Evolutionary conservation across 2,329 filamentous ascomycete species (phyloP), one percentile per base, ranked within the genome.

Genomic region (Aspergillus uvarum): DNA sequence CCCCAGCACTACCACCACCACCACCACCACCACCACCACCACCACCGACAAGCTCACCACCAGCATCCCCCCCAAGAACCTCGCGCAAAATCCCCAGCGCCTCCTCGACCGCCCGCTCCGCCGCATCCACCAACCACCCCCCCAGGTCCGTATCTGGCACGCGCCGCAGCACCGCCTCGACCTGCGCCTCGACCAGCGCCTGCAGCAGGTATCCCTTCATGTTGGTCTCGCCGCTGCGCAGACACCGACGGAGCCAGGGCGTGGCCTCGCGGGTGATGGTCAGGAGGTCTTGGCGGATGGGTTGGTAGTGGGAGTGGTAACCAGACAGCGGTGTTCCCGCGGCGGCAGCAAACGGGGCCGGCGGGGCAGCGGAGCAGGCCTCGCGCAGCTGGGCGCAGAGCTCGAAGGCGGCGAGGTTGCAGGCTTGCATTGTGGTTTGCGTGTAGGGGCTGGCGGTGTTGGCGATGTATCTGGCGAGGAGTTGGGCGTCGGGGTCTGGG

Each of bases 211-310:
- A 80, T 0, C 81, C 81, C 63, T 86, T 86, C 21, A 82, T 71
- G 57, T 85, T 86, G 0, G 82, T 85, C 68, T 86, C 82, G 1
- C 82, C 84, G 0, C 74, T 75, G 50, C 76, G 64, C n/a, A 85
- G 73, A 8, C 71, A 74, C 5, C 65, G 62, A 49, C 81, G 66
- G 1, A 66, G 66, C 79, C 80, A 84, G 0, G 53, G 52, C 42
- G 73, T 77, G 0, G 76, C 71, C 11, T 83, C 78, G 0, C 78
- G 67, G 4, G 85, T 5, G 1, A 69, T 58, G 1, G 66, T 60
- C 10, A 75, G 56, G 1, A 75, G 56, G 54, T 74, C 71, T 0
- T 58, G 60, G 2, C 72, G 68, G 11, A 73, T 61, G 16, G 64
- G 57, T 2, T 2, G 73, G 63, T 5, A 22, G 22, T 22, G 22